Evolutionary conservation across 805 yeast genomes (phyloP).

Genomic region (Yamadazyma scolyti): DNA sequence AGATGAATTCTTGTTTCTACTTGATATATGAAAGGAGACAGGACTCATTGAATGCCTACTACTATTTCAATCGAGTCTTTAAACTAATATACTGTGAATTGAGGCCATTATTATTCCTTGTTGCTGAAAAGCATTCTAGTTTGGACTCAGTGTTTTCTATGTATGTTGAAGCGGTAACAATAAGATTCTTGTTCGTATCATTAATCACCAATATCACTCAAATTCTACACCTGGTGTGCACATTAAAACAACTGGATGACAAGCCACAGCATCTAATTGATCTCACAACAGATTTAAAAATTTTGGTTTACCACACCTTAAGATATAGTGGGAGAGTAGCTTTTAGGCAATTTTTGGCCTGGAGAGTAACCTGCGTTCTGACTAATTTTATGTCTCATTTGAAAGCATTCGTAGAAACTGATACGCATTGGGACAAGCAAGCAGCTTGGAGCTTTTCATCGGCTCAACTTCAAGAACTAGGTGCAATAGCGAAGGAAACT

Average conservation of each 20-base stretch:
- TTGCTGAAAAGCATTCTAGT: too few relatives aligned
- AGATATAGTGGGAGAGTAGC: slow-evolving; percentile 5
- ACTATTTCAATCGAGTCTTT: slow-evolving; percentile 28
- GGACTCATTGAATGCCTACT: slow-evolving; percentile 26
- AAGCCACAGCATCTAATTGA: slow-evolving; percentile 9
- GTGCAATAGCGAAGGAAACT: slow-evolving; percentile 3
- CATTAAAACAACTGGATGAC: too few relatives aligned
- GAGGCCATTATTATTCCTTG: slow-evolving; percentile 17
- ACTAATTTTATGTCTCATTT: too few relatives aligned
- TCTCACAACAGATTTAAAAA: slow-evolving; percentile 1
- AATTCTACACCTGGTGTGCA: too few relatives aligned
- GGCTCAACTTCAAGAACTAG: slow-evolving; percentile 9
- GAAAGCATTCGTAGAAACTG: slow-evolving; percentile 5
- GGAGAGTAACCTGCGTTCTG: slow-evolving; percentile 8
- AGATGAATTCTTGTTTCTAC: background rate
- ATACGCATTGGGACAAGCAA: slow-evolving; percentile 1
- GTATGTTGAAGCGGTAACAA: too few relatives aligned
- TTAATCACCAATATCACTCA: too few relatives aligned
- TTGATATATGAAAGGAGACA: slow-evolving; percentile 22
- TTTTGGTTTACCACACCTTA: slow-evolving; percentile 2
- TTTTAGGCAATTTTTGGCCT: slow-evolving; percentile 5
- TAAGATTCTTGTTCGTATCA: too few relatives aligned
- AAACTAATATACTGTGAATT: slow-evolving; percentile 19
- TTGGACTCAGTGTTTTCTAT: too few relatives aligned
- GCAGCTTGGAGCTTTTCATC: slow-evolving; percentile 8